phyloP scores from a whole-genome alignment of 768 basidiomycete genomes.

The Epithele typhae region DNA sequence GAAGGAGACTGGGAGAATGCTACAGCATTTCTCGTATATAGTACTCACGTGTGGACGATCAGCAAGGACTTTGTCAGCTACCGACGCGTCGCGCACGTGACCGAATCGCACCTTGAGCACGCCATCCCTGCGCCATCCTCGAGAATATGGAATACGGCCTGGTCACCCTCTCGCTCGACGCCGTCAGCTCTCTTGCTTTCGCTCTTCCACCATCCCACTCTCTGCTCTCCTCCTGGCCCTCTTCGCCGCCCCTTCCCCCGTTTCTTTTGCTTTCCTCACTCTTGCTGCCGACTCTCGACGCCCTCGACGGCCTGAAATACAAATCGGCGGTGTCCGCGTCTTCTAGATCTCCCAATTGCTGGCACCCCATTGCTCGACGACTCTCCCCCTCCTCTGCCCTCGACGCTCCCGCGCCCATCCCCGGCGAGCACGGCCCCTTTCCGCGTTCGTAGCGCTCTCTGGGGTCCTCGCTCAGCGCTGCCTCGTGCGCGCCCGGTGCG shows the following conservation, averaged over 20 bases:
- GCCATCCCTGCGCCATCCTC: slow-evolving; percentile 11
- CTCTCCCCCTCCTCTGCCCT: no score
- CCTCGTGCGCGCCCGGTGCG: slow-evolving; percentile 1
- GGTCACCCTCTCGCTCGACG: background rate
- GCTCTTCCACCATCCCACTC: slow-evolving; percentile 14
- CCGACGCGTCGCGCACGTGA: slow-evolving; percentile 11
- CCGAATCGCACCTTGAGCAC: slow-evolving; percentile 21
- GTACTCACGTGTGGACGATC: no score
- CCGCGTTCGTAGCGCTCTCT: background rate
- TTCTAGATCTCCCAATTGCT: background rate
- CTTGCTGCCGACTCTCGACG: background rate
- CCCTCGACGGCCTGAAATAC: no score
- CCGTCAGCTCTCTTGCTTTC: slow-evolving; percentile 6
- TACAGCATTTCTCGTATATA: no score
- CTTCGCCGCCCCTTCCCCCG: background rate
- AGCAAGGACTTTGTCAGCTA: background rate
- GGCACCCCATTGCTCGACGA: background rate
- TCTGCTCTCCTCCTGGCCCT: slow-evolving; percentile 1
- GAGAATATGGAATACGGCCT: no score
- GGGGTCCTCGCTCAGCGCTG: slow-evolving; percentile 3
- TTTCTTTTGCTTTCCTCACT: no score
- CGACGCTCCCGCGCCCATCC: no score
- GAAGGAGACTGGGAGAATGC: no score
- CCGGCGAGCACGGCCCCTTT: no score
- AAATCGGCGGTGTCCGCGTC: background rate